These are phyloP conservation scores for Candida schatavii DNA, from an alignment of 805 yeast genomes.

Conservation along the genomic window DNA sequence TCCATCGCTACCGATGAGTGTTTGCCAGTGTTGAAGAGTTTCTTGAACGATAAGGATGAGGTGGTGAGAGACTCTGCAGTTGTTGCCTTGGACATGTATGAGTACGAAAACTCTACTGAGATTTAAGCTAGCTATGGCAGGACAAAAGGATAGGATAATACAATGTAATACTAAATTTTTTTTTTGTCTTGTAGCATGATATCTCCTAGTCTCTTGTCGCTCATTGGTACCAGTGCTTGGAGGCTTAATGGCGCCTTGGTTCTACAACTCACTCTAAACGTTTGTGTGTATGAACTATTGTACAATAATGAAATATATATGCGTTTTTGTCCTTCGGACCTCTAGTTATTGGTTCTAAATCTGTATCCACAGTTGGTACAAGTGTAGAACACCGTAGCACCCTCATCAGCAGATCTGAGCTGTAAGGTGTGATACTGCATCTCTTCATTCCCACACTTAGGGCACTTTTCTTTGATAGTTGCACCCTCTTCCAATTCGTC, in stretches of 20 bases:
- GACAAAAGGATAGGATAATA: too few species aligned
- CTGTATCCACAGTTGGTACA: slow-evolving; percentile 91
- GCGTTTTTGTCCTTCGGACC: neutral
- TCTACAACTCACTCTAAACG: too few species aligned
- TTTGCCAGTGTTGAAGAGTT: slow-evolving; percentile 77
- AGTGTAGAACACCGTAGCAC: slow-evolving; percentile 97
- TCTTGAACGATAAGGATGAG: slow-evolving; percentile 74
- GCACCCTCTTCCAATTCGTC: slow-evolving; percentile 93
- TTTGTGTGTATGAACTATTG: slow-evolving; percentile 2
- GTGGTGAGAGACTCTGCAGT: slow-evolving; percentile 97
- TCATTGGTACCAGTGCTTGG: too few species aligned
- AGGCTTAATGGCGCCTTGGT: too few species aligned
- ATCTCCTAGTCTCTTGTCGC: too few species aligned
- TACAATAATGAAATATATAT: slow-evolving; percentile 4
- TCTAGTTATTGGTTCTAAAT: slow-evolving; percentile 86
- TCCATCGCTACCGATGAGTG: slow-evolving; percentile 96
- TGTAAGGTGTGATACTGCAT: slow-evolving; percentile 98
- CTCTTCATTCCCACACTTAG: slow-evolving; percentile 97
- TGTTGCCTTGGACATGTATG: slow-evolving; percentile 98
- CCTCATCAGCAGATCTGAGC: slow-evolving; percentile 97
- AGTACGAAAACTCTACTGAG: slow-evolving; percentile 83
- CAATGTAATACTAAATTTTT: too few species aligned
- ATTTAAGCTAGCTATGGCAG: slow-evolving; percentile 54
- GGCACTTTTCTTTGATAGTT: slow-evolving; percentile 94
- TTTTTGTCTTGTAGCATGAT: too few species aligned